phyloP scores from a whole-genome alignment of 2,329 filamentous ascomycete species.

The Cladophialophora exuberans region DNA sequence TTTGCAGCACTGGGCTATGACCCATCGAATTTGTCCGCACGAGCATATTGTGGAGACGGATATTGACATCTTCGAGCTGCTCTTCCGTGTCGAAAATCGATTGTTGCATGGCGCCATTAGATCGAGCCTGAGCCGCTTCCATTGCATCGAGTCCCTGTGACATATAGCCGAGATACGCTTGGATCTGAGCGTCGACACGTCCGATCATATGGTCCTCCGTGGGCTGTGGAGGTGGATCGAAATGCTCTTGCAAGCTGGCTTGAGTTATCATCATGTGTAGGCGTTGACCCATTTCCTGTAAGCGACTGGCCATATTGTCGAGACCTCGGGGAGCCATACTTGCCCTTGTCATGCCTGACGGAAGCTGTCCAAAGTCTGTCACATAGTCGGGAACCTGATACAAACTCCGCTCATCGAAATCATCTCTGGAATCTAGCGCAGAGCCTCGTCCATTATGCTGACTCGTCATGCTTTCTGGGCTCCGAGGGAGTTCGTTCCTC shows the following conservation, averaged over 20 bases:
- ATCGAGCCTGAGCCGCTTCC: constrained; percentile 58
- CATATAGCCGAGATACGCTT: constrained; percentile 70
- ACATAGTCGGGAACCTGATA: constrained; percentile 71
- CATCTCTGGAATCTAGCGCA: constrained; percentile 58
- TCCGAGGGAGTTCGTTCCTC: constrained; percentile 62
- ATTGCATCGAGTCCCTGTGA: constrained; percentile 67
- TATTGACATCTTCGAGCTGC: constrained; percentile 66
- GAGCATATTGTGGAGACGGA: constrained; percentile 64
- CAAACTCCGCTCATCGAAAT: constrained; percentile 77
- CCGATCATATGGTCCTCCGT: constrained; percentile 34
- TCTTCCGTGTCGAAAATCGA: constrained; percentile 52
- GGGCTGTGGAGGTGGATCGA: constrained; percentile 43
- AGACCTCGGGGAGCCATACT: constrained; percentile 40
- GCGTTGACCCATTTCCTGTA: constrained; percentile 69
- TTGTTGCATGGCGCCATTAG: constrained; percentile 36
- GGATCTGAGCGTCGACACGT: constrained; percentile 27
- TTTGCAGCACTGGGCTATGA: constrained; percentile 55
- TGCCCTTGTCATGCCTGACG: constrained; percentile 34
- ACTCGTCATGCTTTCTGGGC: constrained; percentile 68
- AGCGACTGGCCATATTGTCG: constrained; percentile 63
- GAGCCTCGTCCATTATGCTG: constrained; percentile 52
- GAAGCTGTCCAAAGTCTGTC: constrained; percentile 50
- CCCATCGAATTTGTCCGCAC: constrained; percentile 47
- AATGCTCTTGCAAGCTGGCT: constrained; percentile 40
- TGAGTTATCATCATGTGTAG: constrained; percentile 68